Base-by-base conservation (phyloP, 345 rosid genomes). In the Trapa incisa region DNA sequence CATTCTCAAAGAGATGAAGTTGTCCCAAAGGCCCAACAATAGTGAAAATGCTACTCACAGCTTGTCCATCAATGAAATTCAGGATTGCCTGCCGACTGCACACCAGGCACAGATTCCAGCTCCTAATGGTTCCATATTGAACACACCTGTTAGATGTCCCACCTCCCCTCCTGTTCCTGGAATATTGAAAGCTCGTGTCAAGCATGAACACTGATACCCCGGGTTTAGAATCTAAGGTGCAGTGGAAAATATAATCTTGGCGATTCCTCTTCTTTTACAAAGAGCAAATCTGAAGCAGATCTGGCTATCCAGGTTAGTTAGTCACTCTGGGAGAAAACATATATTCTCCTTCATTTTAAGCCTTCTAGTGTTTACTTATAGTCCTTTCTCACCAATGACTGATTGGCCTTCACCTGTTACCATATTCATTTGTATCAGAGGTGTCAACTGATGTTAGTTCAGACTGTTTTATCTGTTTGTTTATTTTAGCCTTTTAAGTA, bases 1-100 rank as follows among this genome's bases (percentile, higher is more conserved):
- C 73, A 96, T 95, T 65, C 85, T 95, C 70, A 95, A 95, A 82
- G 94, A 96, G 17, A 95, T 95, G 99, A 84, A 95, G 53, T 83
- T 89, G 58, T 81, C 89, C 39, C 82, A 89, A 54, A 83, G 81
- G 76, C 85, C 87, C 11, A 70, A 75, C 47, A 22, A 22, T 22
- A 72, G 72, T 36, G 80, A 77, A 39, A 84, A 77, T 66, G 76
- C 75, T 68, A 73, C 74, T 47, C 75, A 76, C 37, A 73, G 69
- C 65, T 52, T 78, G 22, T 57, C 80, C 1, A 62, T 73, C 0
- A 83, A 83, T 45, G 85, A 72, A 33, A 81, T 80, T 66, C 83
- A 36, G 70, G 75, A 67, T 75, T 80, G 78, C 76, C 71, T 76
- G 12, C 47, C 36, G 4, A 15, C 36, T 10, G 22, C 48, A 43